Base-by-base conservation (phyloP, 805 yeast species). In the Suhomyces sp. region DNA sequence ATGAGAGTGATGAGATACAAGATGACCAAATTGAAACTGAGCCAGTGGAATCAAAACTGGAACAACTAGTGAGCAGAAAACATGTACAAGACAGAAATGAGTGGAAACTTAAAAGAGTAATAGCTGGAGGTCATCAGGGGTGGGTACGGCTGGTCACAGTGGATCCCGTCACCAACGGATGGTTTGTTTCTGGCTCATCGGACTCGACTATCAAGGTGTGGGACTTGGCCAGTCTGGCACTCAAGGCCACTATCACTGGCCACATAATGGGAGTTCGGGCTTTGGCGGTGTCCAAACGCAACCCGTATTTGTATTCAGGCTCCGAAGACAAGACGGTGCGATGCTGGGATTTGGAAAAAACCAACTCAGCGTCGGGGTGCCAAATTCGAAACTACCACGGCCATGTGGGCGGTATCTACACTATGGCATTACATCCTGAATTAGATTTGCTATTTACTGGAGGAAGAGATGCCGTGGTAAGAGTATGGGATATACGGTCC, bases 261-360 rank as follows among this genome's bases (percentile, higher is more conserved):
- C 99, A 94, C 67, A 80, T 87, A 4, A 88, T 93, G 97, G 83
- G 90, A 0, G 93, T 94, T 0, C 71, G 97, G 50, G 87, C 89
- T 2, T 62, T 94, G 13, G 84, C 79, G 0, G 79, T 93, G 0
- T 88, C 96, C 0, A 73, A 78, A 2, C 74, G 87, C 50, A 90
- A 85, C 64, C 97, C 98, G 0, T 93, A 93, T 66, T 71, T 94
- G 74, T 94, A 92, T 65, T 83, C 93, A 12, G 92, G 94, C 21
- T 87, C 97, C 43, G 98, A 94, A 64, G 99, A 94, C 66, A 92
- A 92, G 66, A 78, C 91, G 22, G 89, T 91, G 8, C 83, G 89
- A 64, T 92, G 98, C 68, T 94, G 98, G 97, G 99, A 94, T 72
- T 76, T 94, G 58, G 98, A 93, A 66, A 81, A 84, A 61, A 89